Base-by-base conservation (phyloP, 225 moss, liverwort and hornwort genomes). In the Marchantia polymorpha region DNA sequence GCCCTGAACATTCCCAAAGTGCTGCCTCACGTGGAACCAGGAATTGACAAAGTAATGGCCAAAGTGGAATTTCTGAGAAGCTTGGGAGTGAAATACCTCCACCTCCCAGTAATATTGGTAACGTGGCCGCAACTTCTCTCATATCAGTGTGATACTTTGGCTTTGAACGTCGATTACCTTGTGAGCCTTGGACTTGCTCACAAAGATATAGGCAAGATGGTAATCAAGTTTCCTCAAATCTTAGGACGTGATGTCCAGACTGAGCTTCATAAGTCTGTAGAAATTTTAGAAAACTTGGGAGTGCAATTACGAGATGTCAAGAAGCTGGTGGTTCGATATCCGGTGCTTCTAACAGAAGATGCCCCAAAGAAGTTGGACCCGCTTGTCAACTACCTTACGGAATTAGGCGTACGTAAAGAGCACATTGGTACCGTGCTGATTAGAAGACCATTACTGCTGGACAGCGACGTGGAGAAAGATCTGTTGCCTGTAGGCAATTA, bases 31-130 rank as follows among this genome's bases (percentile, higher is more conserved):
- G 82, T 87, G 59, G 83, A 86, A 25, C 77, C 72, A 27, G 83
- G 87, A 53, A 86, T 89, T 11, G 89, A 91, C 60, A 83, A 76
- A 60, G 90, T 89, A 47, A 85, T 91, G 89, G 87, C 85, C 19
- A 91, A 91, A 73, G 90, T 91, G 59, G 90, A 89, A 69, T 89
- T 91, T 48, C 78, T 91, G 61, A 83, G 89, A 70, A 87, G 87
- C 77, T 83, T 91, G 4, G 85, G 90, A 59, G 83, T 91, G 8
- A 87, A 85, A 76, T 85, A 83, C 61, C 75, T 53, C 17, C 80
- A 91, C 75, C 83, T 91, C 15, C 90, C 90, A 7, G 56, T 78
- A 25, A 91, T 89, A 20, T 69, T 91, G 53, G 84, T 76, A 10
- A 87, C 75, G 64, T 91, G 90, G 87, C 90, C 90, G 0, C 80